Base-by-base conservation (phyloP, 2,329 filamentous ascomycete species). In the Rasamsonia emersonii region DNA sequence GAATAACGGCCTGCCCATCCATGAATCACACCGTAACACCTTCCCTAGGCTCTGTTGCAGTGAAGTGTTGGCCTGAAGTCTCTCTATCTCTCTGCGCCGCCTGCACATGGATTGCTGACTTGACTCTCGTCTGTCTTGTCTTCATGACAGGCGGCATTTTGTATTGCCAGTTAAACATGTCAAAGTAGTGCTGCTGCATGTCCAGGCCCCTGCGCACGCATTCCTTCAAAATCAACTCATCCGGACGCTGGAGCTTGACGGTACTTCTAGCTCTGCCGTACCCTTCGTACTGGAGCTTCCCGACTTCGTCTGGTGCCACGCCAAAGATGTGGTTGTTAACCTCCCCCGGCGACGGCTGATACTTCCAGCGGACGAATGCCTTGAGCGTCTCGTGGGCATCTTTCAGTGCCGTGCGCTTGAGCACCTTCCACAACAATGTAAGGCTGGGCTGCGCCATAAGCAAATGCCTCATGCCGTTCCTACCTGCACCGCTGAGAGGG, bases 121-220 rank as follows among this genome's bases (percentile, higher is more conserved):
- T n/a, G n/a, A n/a, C n/a, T n/a, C n/a, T 23, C 20, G 20, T 8
- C n/a, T 23, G 20, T 23, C n/a, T n/a, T 8, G 8, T 8, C 20
- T 61, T 50, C 29, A 71, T 66, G 2, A 65, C 73, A 4, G 50
- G 29, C 31, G 63, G 66, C 52, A 81, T 66, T 17, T 79, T 58
- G 47, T 71, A 71, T 1, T 82, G 81, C 64, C 73, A 83, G 10
- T 73, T 39, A 43, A 77, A 63, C 67, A 82, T 77, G 36, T 68
- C 60, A 9, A 68, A 44, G 28, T 77, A 61, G 44, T 71, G 64
- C 9, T 61, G 39, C 33, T 77, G 63, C n/a, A 83, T 50, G 14
- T 65, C 41, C 19, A 82, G 49, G 0, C 63, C 51, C 10, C 80
- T 59, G 10, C 65, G 57, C 0, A 69, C 52, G 0, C 68, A 59